Conservation (phyloP, 2,329 filamentous ascomycete genomes). For the Orbilia blumenaviensis region DNA sequence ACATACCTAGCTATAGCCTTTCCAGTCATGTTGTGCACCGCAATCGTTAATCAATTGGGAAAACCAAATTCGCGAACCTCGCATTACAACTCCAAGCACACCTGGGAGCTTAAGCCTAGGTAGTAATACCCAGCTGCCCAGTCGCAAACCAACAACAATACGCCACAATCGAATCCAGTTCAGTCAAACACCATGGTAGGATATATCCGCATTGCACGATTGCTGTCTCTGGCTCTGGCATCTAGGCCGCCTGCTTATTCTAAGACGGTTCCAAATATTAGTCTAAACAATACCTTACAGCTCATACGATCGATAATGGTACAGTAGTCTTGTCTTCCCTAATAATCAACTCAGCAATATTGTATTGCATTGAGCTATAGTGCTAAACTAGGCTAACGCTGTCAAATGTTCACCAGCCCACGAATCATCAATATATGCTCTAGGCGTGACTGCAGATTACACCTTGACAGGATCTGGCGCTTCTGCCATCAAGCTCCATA, state of each 20-base stretch:
- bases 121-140: no score
- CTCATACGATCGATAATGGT: conserved; percentile 89
- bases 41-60: no score
- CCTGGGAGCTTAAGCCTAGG: no score
- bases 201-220: not conserved
- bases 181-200: conserved; percentile 14
- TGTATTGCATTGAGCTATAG: no score
- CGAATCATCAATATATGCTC: conserved; percentile 81
- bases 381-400: no score
- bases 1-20: no score
- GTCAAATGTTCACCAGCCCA: conserved; percentile 71
- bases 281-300: conserved; percentile 98
- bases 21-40: no score
- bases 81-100: no score
- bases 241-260: not conserved
- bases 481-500: conserved; percentile 81
- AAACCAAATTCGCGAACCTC: no score
- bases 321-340: conserved; percentile 47
- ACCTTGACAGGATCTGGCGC: conserved; percentile 86
- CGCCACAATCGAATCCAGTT: not conserved
- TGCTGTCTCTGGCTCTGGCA: no score
- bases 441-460: conserved; percentile 77
- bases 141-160: not conserved
- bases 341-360: conserved; percentile 47
- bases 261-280: conserved; percentile 60